Conservation (phyloP, 139 green algal species). For the Tetradesmus lagerheimii region DNA sequence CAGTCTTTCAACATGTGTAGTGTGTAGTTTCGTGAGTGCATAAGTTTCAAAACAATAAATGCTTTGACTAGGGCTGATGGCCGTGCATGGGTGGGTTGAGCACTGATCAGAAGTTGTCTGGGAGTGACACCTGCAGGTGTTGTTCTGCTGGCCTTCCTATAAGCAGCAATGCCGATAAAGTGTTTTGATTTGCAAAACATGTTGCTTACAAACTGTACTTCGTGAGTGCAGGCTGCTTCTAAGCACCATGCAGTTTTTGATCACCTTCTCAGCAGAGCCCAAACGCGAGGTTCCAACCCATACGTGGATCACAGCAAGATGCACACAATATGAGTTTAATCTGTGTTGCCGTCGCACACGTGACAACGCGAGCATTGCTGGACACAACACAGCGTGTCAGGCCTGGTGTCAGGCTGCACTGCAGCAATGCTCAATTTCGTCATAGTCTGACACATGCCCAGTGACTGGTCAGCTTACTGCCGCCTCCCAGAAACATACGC, state of each 20-base stretch:
- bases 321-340: too few relatives aligned
- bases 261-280: not conserved
- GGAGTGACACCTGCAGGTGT: not conserved
- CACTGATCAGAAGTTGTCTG: not conserved
- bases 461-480: too few relatives aligned
- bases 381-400: not conserved
- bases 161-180: not conserved
- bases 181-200: not conserved
- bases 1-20: not conserved
- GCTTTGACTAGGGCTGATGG: not conserved
- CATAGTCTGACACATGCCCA: too few relatives aligned
- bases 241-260: not conserved
- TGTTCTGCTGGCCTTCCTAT: not conserved
- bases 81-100: not conserved
- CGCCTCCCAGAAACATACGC: too few relatives aligned
- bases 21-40: not conserved
- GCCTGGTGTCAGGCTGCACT: not conserved
- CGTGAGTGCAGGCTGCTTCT: not conserved
- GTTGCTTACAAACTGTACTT: not conserved
- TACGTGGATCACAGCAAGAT: not conserved
- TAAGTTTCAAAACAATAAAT: too few relatives aligned
- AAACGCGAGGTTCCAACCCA: not conserved
- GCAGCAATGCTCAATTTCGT: not conserved
- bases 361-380: not conserved
- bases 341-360: too few relatives aligned